Base-by-base conservation (phyloP, 2,329 filamentous ascomycete species). In the Nigrospora sphaerica region DNA sequence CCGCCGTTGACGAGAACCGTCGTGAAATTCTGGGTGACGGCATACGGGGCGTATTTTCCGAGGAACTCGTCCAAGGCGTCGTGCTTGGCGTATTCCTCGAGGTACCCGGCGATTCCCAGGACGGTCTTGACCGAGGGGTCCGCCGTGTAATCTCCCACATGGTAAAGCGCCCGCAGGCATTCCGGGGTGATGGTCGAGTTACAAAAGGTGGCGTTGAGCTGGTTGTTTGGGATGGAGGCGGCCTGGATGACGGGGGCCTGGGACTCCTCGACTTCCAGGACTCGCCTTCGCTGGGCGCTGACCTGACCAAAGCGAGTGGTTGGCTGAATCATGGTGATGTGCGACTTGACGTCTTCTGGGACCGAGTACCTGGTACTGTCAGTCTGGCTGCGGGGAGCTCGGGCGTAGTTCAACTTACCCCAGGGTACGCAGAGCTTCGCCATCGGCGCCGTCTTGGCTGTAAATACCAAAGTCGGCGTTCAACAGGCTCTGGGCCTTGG, bases 311-410 rank as follows among this genome's bases (percentile, higher is more conserved):
- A 86, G 35, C 76, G 71, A 4, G 78, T 85, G 0, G 81, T 85
- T 1, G 82, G 82, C 60, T 85, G 79, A 42, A 86, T 78, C 57
- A 84, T 71, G 48, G 78, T 75, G 47, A 86, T 71, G 54, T 80
- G 70, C 38, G 67, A 55, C 44, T 72, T 69, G 9, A 86, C 61
- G 0, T 71, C 61, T 43, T 68, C 67, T 0, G 83, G 84, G 1
- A 86, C 71, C 0, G 79, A 84, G 62, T 86, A 87, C 40, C 72
- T 66, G 14, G 45, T 50, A 46, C 16, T 4, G 42, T 44, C n/a
- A 44, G 78, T 62, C 6, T 76, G 73, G 38, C 32, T 28, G 34
- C 12, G 34, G 13, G 14, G 6, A 9, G 37, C 28, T 23, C 42
- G 41, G 46, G 32, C 36, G 35, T 36, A 31, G 9, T 13, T 37